These are phyloP conservation scores for Prunus fruticosa DNA, from an alignment of 306 rosid genomes.

Conservation along the genomic window DNA sequence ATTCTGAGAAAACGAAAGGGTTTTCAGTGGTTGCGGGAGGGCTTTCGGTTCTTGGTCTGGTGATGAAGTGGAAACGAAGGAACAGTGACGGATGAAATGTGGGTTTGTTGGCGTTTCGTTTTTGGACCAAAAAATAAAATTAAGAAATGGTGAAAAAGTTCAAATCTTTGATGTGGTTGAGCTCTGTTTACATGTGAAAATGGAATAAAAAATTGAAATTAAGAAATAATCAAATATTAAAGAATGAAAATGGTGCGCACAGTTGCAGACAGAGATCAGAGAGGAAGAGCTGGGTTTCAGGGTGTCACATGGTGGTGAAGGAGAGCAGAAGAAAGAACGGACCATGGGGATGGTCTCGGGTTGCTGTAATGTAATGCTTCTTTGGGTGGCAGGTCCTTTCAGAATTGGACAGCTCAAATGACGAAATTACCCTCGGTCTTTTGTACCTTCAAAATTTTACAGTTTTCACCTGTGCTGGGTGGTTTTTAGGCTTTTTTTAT, in stretches of 20 bases:
- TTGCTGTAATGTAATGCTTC: background rate
- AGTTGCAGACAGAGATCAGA: slow-evolving; percentile 12
- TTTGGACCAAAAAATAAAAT: slow-evolving; percentile 19
- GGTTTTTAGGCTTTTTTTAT: background rate
- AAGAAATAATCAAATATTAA: background rate
- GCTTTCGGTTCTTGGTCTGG: slow-evolving; percentile 66
- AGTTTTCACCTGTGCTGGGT: background rate
- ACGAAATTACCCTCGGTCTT: slow-evolving; percentile 11
- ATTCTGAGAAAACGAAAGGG: slow-evolving; percentile 7
- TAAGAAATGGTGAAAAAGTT: slow-evolving; percentile 1
- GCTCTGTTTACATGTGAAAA: background rate
- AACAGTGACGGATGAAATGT: slow-evolving; percentile 35
- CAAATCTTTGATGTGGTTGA: background rate
- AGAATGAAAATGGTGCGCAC: background rate
- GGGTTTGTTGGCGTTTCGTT: slow-evolving; percentile 59
- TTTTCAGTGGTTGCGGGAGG: slow-evolving; percentile 39
- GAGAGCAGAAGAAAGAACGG: slow-evolving; percentile 22
- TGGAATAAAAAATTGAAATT: background rate
- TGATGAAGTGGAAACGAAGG: slow-evolving; percentile 64
- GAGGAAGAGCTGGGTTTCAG: slow-evolving; percentile 13
- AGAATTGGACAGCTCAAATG: background rate
- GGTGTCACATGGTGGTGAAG: slow-evolving; percentile 27
- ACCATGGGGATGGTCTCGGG: slow-evolving; percentile 33
- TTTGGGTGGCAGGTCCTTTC: slow-evolving; percentile 8
- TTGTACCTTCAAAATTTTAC: background rate